Base-by-base conservation (phyloP, 2,329 filamentous ascomycete species). In the Nothomitra cinnamomea region DNA sequence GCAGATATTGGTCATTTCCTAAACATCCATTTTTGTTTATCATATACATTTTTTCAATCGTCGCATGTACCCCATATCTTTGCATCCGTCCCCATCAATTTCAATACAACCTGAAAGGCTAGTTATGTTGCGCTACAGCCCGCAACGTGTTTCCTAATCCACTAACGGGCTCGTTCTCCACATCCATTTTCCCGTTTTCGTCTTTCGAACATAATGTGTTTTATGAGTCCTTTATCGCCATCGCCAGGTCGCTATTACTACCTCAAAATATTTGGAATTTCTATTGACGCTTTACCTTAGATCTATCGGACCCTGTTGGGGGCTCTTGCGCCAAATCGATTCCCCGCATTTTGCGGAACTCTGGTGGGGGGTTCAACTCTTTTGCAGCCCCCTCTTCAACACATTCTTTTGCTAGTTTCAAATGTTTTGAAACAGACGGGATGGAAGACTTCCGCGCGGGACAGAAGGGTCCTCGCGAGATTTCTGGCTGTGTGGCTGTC, bases 301-400 rank as follows among this genome's bases (percentile, higher is more conserved):
- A 56, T 72, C 47, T 57, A 58, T 45, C 61, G 59, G 38, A 63
- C 69, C 50, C 59, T 75, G 32, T 63, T 61, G 38, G 61, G 63
- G 56, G 64, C 70, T 24, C 59, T 72, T 36, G 67, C 67, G 38
- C 58, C 69, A 41, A 67, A 74, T 58, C 69, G 70, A 51, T 76
- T 78, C 57, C 72, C 75, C 35, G 65, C 73, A 2, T 75, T 73
- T 56, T 77, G 74, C 60, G 76, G 69, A 43, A 58, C 70, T 22
- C 63, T 77, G 15, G 66, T 76, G 17, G 75, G 71, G 40, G 73
- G 74, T 21, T 75, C 74, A 52, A 75, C 72, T 15, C 54, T 73
- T 51, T 60, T 76, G 19, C 63, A 67, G 51, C 45, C 61, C 36
- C 63, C 66, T n/a, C 55, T 70, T 54, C 58, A 19, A 13, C 24